Percentiles rank a stretch among this genome's conserved stretches.
phyloP scores from a whole-genome alignment of 2,329 filamentous ascomycete genomes.

The Penicillium sp. region DNA sequence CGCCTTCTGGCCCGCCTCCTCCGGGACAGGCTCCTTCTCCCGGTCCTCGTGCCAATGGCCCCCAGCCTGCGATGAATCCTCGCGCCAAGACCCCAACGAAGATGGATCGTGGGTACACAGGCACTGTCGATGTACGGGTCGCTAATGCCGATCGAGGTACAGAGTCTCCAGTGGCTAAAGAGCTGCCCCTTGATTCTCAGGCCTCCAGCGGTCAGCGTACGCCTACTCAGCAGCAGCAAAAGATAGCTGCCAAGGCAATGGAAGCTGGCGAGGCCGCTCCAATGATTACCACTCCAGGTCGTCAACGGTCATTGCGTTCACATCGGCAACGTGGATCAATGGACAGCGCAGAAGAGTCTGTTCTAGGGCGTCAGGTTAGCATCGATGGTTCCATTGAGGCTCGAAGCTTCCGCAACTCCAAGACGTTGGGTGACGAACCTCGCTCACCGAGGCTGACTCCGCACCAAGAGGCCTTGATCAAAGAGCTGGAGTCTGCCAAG shows the following conservation, averaged over 20 bases:
- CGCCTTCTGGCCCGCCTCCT: conserved; percentile 63
- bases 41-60: conserved; percentile 52
- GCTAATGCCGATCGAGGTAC: conserved; percentile 49
- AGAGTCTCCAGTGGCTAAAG: conserved; percentile 48
- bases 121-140: conserved; percentile 43
- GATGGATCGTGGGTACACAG: conserved; percentile 45
- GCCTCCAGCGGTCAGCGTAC: conserved; percentile 63
- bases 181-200: conserved; percentile 43
- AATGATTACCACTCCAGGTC: conserved; percentile 42
- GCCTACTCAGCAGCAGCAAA: conserved; percentile 54
- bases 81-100: conserved; percentile 55
- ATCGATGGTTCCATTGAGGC: conserved; percentile 43
- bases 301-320: conserved; percentile 57
- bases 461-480: conserved; percentile 65
- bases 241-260: conserved; percentile 46
- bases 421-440: conserved; percentile 44
- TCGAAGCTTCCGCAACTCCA: conserved; percentile 41
- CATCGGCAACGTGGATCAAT: conserved; percentile 64
- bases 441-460: conserved; percentile 46
- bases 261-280: conserved; percentile 48
- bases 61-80: conserved; percentile 29
- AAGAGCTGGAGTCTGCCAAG: conserved; percentile 81
- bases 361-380: conserved; percentile 42
- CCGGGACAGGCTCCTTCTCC: conserved; percentile 64
- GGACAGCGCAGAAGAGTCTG: conserved; percentile 65